Evolutionary conservation across 805 yeast genomes (phyloP), one percentile per base, ranked within the genome.

Genomic region (Saccharomycopsis selenospora): DNA sequence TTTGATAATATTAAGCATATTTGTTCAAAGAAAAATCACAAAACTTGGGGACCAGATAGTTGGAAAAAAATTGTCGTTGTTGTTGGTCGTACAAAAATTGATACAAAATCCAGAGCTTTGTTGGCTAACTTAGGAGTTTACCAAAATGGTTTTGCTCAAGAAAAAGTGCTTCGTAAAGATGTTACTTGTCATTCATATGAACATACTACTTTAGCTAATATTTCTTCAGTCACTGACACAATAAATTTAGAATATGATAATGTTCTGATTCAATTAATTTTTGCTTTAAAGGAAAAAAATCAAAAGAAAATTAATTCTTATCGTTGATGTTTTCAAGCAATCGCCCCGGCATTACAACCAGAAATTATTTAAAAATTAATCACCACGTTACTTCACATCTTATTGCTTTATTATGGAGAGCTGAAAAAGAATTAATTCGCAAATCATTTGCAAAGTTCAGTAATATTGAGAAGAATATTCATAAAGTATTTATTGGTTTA

Each of bases 21-120:
- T 50, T 73, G 77, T 71, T 49, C 72, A 62, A 53, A 75, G 65
- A 77, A 75, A 66, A 60, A 72, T 54, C 56, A 74, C 64, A 62
- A 71, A 67, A 56, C 72, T 4, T 83, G 91, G 82, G 82, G 82
- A 20, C 72, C 68, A 45, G 77, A 72, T 43, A 18, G 38, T 3
- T 70, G 75, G 85, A 75, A 79, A 56, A 78, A 78, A 55, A 71
- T 79, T 40, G 80, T 76, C 20, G 80, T 79, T 25, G 70, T 76
- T 68, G 85, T 79, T 56, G 85, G 85, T 33, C 71, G 81, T 50
- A 77, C 79, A 33, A 80, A 81, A 40, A 76, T 80, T 57, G 79
- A 79, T 59, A 79, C 77, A 56, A 66, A 77, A 51, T 76, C 80
- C 3, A 74, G 79, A 44, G 83, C 80, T n/a, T 67, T 78, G 55